Base-by-base conservation (phyloP, 805 yeast species). In the Hanseniaspora valbyensis region DNA sequence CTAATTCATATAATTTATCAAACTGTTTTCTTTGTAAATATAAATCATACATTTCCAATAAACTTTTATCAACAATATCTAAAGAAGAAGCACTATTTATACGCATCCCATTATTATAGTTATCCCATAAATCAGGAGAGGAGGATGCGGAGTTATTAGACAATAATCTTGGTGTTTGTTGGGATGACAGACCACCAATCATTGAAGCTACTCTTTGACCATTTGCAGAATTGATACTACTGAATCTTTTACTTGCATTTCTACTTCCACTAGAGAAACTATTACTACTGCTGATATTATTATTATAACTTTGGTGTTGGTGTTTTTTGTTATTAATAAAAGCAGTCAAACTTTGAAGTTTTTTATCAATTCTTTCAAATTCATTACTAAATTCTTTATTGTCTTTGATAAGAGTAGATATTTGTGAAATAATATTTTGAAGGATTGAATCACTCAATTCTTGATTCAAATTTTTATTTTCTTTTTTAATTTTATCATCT, bases 71-170 rank as follows among this genome's bases (percentile, higher is more conserved):
- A 8, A 19, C 14, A 1, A 40, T 18, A 19, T 39, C 43, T 2
- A 48, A 14, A n/a, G 38, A 21, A 32, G 37, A 12, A 19, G 14
- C 29, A 24, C 50, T 45, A 1, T 16, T 6, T 4, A 21, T 30
- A 21, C 50, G 28, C 29, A 26, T 29, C 6, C 18, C 18, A 38
- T 38, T 38, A 4, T 21, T 14, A 22, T 10, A 38, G 21, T n/a
- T 24, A 40, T 48, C 51, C 51, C 51, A 48, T 18, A 39, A 28
- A 12, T 39, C 51, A 25, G 51, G 51, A 1, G 51, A 48, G 13
- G 40, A 40, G 2, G 44, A 25, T 2, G 48, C 34, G 14, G 48
- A 44, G 4, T 22, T 19, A 13, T 36, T 18, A 13, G 51, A 40
- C 6, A 19, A 21, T 3, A 48, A 14, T 40, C 51, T 39, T 4